phyloP scores from a whole-genome alignment of 1,139 yeast genomes.

The Hemisphaericaspora lyxosophila region DNA sequence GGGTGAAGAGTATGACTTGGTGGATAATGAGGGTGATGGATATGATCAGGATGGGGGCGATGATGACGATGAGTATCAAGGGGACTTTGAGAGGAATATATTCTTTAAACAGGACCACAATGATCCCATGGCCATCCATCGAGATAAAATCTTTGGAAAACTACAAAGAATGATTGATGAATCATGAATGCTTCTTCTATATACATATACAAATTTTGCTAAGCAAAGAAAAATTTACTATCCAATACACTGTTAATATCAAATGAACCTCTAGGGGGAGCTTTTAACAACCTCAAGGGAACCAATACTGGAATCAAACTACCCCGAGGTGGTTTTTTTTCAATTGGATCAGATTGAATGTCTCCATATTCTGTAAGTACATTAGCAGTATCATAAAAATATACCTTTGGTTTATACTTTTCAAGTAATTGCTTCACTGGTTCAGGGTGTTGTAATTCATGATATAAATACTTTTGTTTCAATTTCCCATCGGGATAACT shows the following conservation, averaged over 20 bases:
- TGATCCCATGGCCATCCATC: constrained; percentile 60
- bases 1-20: constrained; percentile 13
- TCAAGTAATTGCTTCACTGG: constrained; percentile 15
- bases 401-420: constrained; percentile 23
- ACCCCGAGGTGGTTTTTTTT: not conserved
- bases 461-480: constrained; percentile 9
- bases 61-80: constrained; percentile 20
- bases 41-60: constrained; percentile 27
- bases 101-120: constrained; percentile 56
- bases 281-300: constrained; percentile 26
- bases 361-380: constrained; percentile 6
- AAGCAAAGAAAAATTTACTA: constrained; percentile 35
- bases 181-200: not conserved
- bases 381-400: constrained; percentile 9
- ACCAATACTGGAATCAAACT: constrained; percentile 20
- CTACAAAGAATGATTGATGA: constrained; percentile 49
- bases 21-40: constrained; percentile 20
- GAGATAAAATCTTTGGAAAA: constrained; percentile 61
- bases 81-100: constrained; percentile 33
- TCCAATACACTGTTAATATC: constrained; percentile 32
- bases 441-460: constrained; percentile 6
- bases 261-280: constrained; percentile 35
- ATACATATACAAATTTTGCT: not conserved
- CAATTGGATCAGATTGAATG: not conserved
- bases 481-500: constrained; percentile 12